phyloP scores from a whole-genome alignment of 2,329 filamentous ascomycete species.

The Ophiostoma novo-ulmi region DNA sequence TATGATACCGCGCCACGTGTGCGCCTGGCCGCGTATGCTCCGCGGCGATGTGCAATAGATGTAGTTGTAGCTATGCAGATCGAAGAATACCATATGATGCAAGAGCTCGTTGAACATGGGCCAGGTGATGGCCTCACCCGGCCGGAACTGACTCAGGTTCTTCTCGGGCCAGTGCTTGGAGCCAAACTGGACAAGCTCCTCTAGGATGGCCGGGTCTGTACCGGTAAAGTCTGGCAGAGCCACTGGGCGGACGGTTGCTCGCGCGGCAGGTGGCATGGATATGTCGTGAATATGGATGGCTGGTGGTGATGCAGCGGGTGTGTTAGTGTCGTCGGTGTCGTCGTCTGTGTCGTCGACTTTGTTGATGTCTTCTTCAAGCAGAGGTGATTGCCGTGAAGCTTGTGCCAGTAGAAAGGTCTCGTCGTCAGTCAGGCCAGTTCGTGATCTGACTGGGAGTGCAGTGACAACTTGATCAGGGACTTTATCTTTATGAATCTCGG shows the following conservation, averaged over 20 bases:
- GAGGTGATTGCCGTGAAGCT: neutral
- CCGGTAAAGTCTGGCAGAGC: neutral
- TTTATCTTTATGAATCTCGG: neutral
- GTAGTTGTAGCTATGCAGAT: neutral
- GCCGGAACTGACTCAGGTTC: constrained; percentile 1
- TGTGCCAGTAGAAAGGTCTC: neutral
- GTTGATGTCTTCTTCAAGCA: neutral
- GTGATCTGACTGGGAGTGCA: neutral
- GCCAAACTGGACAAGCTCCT: neutral
- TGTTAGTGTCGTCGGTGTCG: neutral
- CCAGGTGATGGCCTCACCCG: neutral
- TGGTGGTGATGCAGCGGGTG: neutral
- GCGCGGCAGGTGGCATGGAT: neutral
- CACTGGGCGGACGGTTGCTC: neutral
- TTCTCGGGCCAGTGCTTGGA: constrained; percentile 11
- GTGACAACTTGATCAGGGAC: neutral
- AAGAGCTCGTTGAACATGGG: constrained; percentile 6
- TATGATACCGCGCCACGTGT: neutral
- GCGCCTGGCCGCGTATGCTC: no score
- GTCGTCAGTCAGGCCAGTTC: constrained; percentile 1
- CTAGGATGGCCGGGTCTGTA: neutral
- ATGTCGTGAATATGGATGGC: neutral
- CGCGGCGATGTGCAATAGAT: neutral
- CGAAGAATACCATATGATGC: neutral
- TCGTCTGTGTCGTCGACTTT: neutral